A percentile compares a stretch with the other conserved stretches of the same genome.
Conservation (phyloP, 2,329 filamentous ascomycete genomes). For the Epichloe uncinata region DNA sequence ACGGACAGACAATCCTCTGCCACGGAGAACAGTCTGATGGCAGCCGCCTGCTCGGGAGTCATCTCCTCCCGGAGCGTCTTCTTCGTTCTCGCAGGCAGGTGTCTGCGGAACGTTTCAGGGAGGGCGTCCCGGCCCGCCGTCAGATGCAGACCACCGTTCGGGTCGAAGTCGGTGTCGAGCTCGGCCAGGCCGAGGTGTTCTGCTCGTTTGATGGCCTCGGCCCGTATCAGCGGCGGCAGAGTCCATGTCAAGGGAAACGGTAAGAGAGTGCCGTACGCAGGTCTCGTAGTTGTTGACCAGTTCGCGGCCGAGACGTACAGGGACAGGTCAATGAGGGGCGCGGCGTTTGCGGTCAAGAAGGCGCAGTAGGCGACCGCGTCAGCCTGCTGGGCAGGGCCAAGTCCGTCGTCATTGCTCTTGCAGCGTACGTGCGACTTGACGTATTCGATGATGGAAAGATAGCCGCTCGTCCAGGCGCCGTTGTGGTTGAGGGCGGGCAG, state of each 20-base stretch:
- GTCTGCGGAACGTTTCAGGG: slow-evolving; percentile 27
- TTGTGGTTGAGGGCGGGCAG: slow-evolving; percentile 42
- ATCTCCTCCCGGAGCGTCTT: slow-evolving; percentile 49
- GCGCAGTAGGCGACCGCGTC: slow-evolving; percentile 43
- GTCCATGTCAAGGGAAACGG: slow-evolving; percentile 84
- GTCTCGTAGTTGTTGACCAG: slow-evolving; percentile 64
- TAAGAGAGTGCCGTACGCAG: slow-evolving; percentile 67
- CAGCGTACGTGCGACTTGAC: slow-evolving; percentile 17
- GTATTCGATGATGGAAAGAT: slow-evolving; percentile 45
- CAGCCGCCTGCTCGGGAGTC: slow-evolving; percentile 55
- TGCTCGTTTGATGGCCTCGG: slow-evolving; percentile 56
- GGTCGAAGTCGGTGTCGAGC: slow-evolving; percentile 46
- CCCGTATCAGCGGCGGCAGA: slow-evolving; percentile 59
- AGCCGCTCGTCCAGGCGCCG: slow-evolving; percentile 44
- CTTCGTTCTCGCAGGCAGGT: slow-evolving; percentile 28
- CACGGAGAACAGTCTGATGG: slow-evolving; percentile 64
- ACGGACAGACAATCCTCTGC: slow-evolving; percentile 60
- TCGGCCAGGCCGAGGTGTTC: slow-evolving; percentile 55
- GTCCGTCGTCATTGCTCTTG: slow-evolving; percentile 24
- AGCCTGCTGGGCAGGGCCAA: slow-evolving; percentile 28
- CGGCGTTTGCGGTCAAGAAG: slow-evolving; percentile 63
- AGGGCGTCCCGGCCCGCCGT: slow-evolving; percentile 22
- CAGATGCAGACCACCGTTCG: slow-evolving; percentile 23
- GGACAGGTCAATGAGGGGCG: slow-evolving; percentile 68
- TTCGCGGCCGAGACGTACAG: slow-evolving; percentile 86